These are phyloP conservation scores for Nicotiana tabacum DNA, from an alignment of 257 asterid genomes.

Conservation along the genomic window DNA sequence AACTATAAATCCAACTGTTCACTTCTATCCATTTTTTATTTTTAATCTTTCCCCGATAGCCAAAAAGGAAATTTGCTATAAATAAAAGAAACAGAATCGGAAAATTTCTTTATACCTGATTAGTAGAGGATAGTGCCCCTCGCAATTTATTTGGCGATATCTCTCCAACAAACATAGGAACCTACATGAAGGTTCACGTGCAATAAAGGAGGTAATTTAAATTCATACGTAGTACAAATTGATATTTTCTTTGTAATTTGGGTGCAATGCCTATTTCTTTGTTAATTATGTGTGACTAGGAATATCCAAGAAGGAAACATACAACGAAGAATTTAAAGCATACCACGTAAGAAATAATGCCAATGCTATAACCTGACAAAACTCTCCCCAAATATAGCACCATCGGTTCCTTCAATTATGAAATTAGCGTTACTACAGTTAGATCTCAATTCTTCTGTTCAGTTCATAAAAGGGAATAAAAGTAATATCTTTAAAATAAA, in stretches of 20 bases:
- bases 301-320: background rate
- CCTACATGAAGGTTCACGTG: constrained; percentile 21
- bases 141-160: constrained; percentile 72
- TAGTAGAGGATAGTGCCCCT: constrained; percentile 61
- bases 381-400: constrained; percentile 41
- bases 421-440: background rate
- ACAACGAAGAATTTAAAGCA: background rate
- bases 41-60: background rate
- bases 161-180: constrained; percentile 75
- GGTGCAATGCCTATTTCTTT: background rate
- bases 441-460: background rate
- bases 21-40: background rate
- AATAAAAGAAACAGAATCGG: background rate
- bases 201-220: background rate
- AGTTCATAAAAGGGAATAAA: background rate
- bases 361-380: constrained; percentile 42
- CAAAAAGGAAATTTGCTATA: background rate
- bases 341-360: constrained; percentile 38
- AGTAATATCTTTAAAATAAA: background rate
- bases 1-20: no score
- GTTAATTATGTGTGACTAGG: no score
- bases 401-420: constrained; percentile 15
- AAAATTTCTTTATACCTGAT: constrained; percentile 47
- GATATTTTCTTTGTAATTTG: background rate
- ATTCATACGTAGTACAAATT: background rate